Conservation (phyloP, 2,329 filamentous ascomycete species). For the Colletotrichum sansevieriae region DNA sequence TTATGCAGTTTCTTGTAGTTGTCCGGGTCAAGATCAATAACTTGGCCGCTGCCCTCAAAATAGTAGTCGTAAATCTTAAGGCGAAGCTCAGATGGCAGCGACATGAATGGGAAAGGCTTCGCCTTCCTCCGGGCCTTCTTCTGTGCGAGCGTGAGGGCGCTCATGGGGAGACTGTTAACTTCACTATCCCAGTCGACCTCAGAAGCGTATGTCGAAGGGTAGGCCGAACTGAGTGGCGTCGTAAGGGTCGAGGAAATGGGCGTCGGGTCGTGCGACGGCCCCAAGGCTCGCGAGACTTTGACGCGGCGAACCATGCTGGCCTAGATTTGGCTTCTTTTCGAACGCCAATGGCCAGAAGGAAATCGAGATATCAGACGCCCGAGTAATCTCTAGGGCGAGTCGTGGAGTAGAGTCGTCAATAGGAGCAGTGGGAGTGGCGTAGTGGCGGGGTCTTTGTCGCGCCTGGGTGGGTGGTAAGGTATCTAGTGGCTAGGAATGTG, state of each 20-base stretch:
- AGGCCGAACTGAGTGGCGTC: conserved; percentile 54
- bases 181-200: conserved; percentile 58
- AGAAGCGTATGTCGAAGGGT: conserved; percentile 53
- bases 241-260: conserved; percentile 47
- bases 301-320: conserved; percentile 44
- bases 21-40: conserved; percentile 75
- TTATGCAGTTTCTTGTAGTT: conserved; percentile 74
- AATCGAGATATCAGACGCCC: neutral
- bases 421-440: conserved; percentile 25
- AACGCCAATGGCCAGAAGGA: neutral
- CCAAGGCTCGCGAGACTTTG: conserved; percentile 51
- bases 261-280: conserved; percentile 38
- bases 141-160: conserved; percentile 55
- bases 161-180: conserved; percentile 56
- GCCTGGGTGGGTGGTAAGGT: conserved; percentile 3
- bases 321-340: neutral
- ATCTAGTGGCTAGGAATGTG: conserved; percentile 29
- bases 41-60: conserved; percentile 65
- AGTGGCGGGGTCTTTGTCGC: conserved; percentile 31
- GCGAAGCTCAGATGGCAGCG: conserved; percentile 77
- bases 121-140: conserved; percentile 42
- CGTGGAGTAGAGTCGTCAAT: conserved; percentile 8
- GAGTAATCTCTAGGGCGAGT: conserved; percentile 9
- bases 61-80: conserved; percentile 76
- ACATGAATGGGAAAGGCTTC: conserved; percentile 73